Evolutionary conservation across 2,329 filamentous ascomycete genomes (phyloP).

Genomic region (Xylaria sp.): DNA sequence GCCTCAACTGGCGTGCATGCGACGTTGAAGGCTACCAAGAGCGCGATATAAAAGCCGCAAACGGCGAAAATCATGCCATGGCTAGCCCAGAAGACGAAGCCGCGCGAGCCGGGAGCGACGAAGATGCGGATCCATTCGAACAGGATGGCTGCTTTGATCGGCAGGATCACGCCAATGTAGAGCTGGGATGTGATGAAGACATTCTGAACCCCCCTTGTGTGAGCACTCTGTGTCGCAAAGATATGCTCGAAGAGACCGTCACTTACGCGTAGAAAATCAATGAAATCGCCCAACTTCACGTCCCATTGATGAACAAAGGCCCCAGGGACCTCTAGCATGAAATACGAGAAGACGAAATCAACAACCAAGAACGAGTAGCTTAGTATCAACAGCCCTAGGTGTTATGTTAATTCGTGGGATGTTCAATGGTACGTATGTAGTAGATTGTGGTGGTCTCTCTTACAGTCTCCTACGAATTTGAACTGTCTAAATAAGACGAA

Average conservation of each 20-base stretch:
- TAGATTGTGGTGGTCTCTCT: background rate
- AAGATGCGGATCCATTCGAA: background rate
- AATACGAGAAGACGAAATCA: background rate
- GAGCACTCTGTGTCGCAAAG: background rate
- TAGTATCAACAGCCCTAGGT: background rate
- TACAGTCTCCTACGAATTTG: background rate
- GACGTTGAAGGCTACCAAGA: background rate
- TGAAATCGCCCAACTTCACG: background rate
- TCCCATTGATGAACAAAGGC: constrained; percentile 4
- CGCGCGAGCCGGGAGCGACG: background rate
- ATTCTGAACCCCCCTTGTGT: background rate
- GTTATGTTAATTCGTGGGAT: background rate
- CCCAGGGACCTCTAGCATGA: background rate
- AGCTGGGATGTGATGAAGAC: background rate
- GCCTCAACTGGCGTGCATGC: background rate
- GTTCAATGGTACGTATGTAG: background rate
- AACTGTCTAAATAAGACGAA: background rate
- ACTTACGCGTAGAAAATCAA: background rate
- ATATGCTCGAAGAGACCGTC: background rate
- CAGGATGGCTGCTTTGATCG: background rate
- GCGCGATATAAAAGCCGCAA: background rate
- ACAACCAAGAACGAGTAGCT: background rate
- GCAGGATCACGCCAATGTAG: background rate
- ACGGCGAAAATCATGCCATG: background rate
- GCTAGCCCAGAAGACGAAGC: background rate